A percentile compares a stretch with the other conserved stretches of the same genome.
Evolutionary conservation across 257 asterid species (phyloP).

Genomic region (Ligustrum vulgare): DNA sequence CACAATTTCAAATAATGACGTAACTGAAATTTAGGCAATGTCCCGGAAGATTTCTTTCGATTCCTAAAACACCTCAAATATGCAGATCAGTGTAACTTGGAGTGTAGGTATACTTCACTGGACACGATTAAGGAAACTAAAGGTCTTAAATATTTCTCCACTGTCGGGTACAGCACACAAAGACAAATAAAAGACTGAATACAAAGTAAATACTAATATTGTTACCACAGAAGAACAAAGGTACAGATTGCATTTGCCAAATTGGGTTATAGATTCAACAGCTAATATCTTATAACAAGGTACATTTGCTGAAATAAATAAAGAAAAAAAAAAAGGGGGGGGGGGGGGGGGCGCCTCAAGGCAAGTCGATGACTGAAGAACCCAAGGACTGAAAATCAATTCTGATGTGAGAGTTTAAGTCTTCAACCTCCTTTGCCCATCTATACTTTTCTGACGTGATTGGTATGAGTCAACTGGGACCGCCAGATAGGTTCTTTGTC

Average conservation of each 20-base stretch:
- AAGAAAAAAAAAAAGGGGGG: not conserved
- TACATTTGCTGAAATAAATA: not conserved
- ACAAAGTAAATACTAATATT: not conserved
- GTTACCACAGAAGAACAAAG: not conserved
- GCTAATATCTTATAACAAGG: not conserved
- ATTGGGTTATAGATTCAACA: not conserved
- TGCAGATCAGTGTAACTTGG: constrained; percentile 37
- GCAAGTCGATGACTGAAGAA: not conserved
- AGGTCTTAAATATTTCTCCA: too few relatives aligned
- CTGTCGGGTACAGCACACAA: too few relatives aligned
- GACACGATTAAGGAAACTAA: not conserved
- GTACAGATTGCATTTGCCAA: not conserved
- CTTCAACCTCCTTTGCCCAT: not conserved
- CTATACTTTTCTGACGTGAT: constrained; percentile 81
- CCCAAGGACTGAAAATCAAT: not conserved
- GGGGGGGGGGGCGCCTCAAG: too few relatives aligned
- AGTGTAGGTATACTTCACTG: not conserved
- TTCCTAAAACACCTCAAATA: not conserved
- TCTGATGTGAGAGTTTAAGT: not conserved
- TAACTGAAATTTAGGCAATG: not conserved
- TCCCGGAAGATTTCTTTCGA: not conserved
- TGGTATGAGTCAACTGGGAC: constrained; percentile 79
- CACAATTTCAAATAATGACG: too few relatives aligned
- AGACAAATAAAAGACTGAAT: too few relatives aligned
- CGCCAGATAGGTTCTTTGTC: constrained; percentile 60